Base-by-base conservation (phyloP, 2,329 filamentous ascomycete genomes). In the Sarocladium kiliense region DNA sequence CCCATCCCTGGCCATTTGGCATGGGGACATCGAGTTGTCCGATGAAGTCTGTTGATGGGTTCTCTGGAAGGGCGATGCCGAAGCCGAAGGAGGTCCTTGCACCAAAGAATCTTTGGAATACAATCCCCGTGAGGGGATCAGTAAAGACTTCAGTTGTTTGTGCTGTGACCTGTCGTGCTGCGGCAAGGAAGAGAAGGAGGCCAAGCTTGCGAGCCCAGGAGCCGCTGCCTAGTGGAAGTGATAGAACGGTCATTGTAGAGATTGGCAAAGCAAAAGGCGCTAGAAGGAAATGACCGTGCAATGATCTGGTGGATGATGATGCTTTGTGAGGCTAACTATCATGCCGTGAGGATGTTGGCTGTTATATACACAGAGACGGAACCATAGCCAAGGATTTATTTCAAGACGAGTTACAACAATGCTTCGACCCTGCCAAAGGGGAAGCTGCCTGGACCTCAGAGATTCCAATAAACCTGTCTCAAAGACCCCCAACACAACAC, bases 1-100 rank as follows among this genome's bases (percentile, higher is more conserved):
- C 49, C 49, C 49, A 53, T 27, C 49, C 49, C 23, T 53, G 16
- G 16, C 49, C 49, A n/a, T 37, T 53, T 3, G 49, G 49, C 49
- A 53, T 53, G n/a, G 49, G 49, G 5, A 39, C 49, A 25, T 53
- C 49, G 49, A 53, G 30, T n/a, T 53, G 49, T 4, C 49, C 27
- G 30, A 53, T 53, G 30, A 53, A 53, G 49, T 53, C 49, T 4
- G 49, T 53, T 4, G 27, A 21, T 12, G 49, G 49, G 49, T 53
- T 53, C 59, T 67, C 59, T 0, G 71, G 74, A 1, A 78, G 66
- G 5, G 75, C 74, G 47, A 78, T 68, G 56, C 70, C 75, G 49
- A 77, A 71, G 9, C 58, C 67, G 58, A 70, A 77, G 21, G 66
- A 65, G 1, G 72, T 72, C 19, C 63, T 55, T 25, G 71, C 67